Evolutionary conservation across 495 filamentous ascomycete genomes (phyloP), one percentile per base, ranked within the genome.

Genomic region (Tuber calosporum): DNA sequence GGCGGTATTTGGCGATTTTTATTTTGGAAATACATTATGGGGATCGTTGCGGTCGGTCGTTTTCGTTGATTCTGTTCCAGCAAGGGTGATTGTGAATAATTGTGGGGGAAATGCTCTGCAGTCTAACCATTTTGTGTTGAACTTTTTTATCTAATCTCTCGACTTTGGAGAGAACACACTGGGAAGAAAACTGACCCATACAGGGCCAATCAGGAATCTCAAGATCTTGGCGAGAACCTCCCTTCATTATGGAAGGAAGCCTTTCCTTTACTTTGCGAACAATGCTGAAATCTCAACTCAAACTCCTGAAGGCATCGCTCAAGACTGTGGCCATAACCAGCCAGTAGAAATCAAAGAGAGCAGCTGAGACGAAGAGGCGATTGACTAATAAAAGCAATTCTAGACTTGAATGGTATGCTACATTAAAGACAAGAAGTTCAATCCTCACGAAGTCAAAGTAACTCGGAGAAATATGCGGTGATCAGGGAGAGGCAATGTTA

Each of bases 221-320:
- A 38, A 48, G 68, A 66, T 70, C 74, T 76, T 58, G n/a, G 48
- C n/a, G 48, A 26, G 48, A 58, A 30, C 48, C 8, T 0, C n/a
- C 30, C 30, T 73, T 74, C 40, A 20, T 11, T 5, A 20, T 36
- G 39, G 9, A 20, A 36, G 39, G 9, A 30, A 67, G 48, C 11
- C 37, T 66, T 67, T 20, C 19, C 73, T 67, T 15, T n/a, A 26
- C 45, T 41, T 3, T 37, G 34, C 17, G 62, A 67, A 15, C 30
- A 58, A 99, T 99, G 95, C 87, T 94, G 71, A 92, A 94, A 75
- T 99, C 95, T 11, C 95, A 99, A 84, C 86, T 99, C n/a, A 98
- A 98, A 83, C 92, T 92, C 84, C 87, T 99, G 20, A 99, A 97
- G 83, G 86, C 90, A 73, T 97, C 93, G 8, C 86, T 99, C 20